Evolutionary conservation across 371 early-diverging fungal genomes (phyloP).

Genomic region (Actinomortierella wolfii): DNA sequence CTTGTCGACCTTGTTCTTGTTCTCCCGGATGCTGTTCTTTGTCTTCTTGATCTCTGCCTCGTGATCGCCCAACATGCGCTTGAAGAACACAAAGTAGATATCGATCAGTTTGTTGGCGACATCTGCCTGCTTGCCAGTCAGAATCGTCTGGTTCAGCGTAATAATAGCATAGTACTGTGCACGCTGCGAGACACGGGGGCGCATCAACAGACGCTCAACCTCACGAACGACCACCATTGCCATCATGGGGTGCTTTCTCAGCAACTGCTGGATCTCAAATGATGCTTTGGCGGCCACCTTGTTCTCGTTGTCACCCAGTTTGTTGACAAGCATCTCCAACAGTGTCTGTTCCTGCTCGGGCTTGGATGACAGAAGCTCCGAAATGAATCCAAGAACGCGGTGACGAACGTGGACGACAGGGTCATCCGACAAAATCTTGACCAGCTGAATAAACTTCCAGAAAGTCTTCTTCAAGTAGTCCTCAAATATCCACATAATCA

Average conservation of each 20-base stretch:
- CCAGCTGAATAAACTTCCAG: conserved; percentile 82
- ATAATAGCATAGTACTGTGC: conserved; percentile 89
- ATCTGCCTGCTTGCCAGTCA: conserved; percentile 70
- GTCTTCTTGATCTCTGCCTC: conserved; percentile 57
- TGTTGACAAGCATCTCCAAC: conserved; percentile 89
- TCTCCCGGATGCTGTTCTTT: conserved; percentile 45
- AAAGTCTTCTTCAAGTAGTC: conserved; percentile 89
- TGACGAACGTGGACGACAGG: conserved; percentile 81
- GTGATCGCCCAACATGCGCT: conserved; percentile 66
- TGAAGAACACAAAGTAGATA: conserved; percentile 91
- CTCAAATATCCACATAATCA: conserved; percentile 91
- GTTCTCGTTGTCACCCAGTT: conserved; percentile 91
- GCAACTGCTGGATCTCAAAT: conserved; percentile 72
- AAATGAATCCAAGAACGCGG: conserved; percentile 74
- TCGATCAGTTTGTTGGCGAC: conserved; percentile 86
- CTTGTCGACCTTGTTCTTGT: conserved; percentile 41
- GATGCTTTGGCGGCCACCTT: conserved; percentile 87
- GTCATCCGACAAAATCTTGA: conserved; percentile 85
- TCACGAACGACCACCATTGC: conserved; percentile 85
- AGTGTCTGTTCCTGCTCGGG: conserved; percentile 97
- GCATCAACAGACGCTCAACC: conserved; percentile 83
- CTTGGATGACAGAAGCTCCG: conserved; percentile 79
- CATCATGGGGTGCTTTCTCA: conserved; percentile 87
- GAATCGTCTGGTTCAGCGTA: conserved; percentile 89
- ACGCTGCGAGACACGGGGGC: conserved; percentile 69